These are phyloP conservation scores for Backusella tuberculispora DNA, from an alignment of 192 early-diverging fungal genomes.

Conservation along the genomic window DNA sequence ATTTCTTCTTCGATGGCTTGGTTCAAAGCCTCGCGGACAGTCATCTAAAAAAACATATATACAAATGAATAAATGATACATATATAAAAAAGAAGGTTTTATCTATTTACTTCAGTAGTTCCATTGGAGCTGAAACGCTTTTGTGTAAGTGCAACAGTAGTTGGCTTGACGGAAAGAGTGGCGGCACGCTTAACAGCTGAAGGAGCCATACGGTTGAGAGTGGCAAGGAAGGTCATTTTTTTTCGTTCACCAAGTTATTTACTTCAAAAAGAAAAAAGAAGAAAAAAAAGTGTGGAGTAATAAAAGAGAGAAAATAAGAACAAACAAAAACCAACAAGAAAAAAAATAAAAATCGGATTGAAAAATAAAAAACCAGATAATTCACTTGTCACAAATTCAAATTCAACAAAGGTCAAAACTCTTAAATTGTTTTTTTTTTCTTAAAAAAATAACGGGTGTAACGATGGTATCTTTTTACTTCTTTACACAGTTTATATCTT, in stretches of 20 bases:
- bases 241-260: neutral
- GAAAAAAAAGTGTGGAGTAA: conserved; percentile 10
- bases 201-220: conserved; percentile 39
- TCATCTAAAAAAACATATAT: conserved; percentile 64
- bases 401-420: conserved; percentile 10
- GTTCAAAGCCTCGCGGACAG: conserved; percentile 97
- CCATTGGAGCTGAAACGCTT: conserved; percentile 41
- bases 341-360: neutral
- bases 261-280: neutral
- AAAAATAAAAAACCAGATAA: conserved; percentile 1
- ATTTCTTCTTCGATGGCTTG: conserved; percentile 98
- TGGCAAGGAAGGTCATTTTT: conserved; percentile 38
- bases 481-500: neutral
- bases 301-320: neutral
- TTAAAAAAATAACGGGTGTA: conserved; percentile 16
- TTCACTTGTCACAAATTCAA: conserved; percentile 14
- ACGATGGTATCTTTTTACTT: neutral
- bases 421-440: conserved; percentile 14
- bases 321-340: neutral
- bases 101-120: conserved; percentile 34
- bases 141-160: conserved; percentile 33
- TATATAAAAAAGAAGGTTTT: neutral
- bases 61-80: neutral
- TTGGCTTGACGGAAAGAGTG: conserved; percentile 24
- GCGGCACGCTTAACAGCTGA: conserved; percentile 32